Evolutionary conservation across 2,329 filamentous ascomycete genomes (phyloP).

Genomic region (Claviceps capensis): DNA sequence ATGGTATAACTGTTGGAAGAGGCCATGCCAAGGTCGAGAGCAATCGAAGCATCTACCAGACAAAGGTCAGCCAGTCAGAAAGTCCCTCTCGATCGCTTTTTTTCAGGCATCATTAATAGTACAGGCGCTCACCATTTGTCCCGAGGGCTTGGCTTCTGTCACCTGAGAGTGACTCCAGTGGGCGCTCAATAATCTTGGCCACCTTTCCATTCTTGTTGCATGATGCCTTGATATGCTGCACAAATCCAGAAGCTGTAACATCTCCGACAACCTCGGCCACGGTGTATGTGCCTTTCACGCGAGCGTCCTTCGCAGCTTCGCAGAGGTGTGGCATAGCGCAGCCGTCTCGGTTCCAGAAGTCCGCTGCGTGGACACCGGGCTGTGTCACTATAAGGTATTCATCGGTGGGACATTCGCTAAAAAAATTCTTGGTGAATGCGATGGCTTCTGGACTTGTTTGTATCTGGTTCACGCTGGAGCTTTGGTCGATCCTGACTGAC

Average conservation of each 20-base stretch:
- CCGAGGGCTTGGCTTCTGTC: constrained; percentile 30
- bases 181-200: constrained; percentile 26
- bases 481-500: constrained; percentile 19
- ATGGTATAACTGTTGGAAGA: constrained; percentile 50
- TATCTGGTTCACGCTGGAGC: constrained; percentile 26
- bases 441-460: constrained; percentile 34
- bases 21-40: constrained; percentile 29
- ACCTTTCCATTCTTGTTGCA: constrained; percentile 28
- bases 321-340: constrained; percentile 42
- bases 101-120: not conserved
- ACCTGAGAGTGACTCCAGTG: constrained; percentile 26
- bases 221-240: constrained; percentile 28
- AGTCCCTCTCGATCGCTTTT: not conserved
- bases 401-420: constrained; percentile 57
- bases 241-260: constrained; percentile 27
- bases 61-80: not conserved
- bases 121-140: constrained; percentile 30
- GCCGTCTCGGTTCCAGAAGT: constrained; percentile 41
- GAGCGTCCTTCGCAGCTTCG: constrained; percentile 21
- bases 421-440: constrained; percentile 31
- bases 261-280: constrained; percentile 45
- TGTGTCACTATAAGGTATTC: constrained; percentile 70
- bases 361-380: constrained; percentile 55
- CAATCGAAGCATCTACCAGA: constrained; percentile 35
- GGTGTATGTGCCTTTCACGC: constrained; percentile 27